A percentile compares a stretch with the other conserved stretches of the same genome.
phyloP scores from a whole-genome alignment of 108 stramenopile species.

The Discostella stelligeroides region DNA sequence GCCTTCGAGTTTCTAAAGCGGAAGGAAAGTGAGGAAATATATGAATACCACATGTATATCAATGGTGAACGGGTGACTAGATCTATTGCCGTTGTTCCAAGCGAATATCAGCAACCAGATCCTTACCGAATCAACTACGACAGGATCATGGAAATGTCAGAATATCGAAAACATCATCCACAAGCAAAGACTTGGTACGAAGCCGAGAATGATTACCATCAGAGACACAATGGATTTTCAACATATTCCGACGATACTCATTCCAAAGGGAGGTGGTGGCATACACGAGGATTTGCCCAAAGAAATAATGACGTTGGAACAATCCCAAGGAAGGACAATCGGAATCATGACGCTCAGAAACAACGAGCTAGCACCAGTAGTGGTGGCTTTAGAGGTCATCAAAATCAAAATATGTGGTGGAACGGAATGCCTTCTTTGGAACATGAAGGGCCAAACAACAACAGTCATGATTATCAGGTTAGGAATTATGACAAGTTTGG shows the following conservation, averaged over 20 bases:
- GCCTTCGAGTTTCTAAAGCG: slow-evolving; percentile 34
- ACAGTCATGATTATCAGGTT: slow-evolving; percentile 1
- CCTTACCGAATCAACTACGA: slow-evolving; percentile 23
- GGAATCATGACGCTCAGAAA: slow-evolving; percentile 3
- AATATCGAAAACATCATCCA: slow-evolving; percentile 25
- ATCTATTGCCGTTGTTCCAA: slow-evolving; percentile 1
- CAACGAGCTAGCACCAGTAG: neutral
- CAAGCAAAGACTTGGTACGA: slow-evolving; percentile 29
- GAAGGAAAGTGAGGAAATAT: slow-evolving; percentile 18
- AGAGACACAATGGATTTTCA: slow-evolving; percentile 12
- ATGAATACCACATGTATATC: slow-evolving; percentile 20
- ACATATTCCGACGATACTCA: slow-evolving; percentile 7
- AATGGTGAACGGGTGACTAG: slow-evolving; percentile 13
- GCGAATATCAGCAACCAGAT: slow-evolving; percentile 12
- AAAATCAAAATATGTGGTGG: slow-evolving; percentile 7
- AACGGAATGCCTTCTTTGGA: slow-evolving; percentile 1
- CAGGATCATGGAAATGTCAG: slow-evolving; percentile 15
- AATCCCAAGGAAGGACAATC: slow-evolving; percentile 9
- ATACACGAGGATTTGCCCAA: slow-evolving; percentile 3
- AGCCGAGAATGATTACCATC: slow-evolving; percentile 18
- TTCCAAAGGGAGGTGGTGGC: slow-evolving; percentile 19
- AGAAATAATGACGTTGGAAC: neutral
- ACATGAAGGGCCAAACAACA: neutral
- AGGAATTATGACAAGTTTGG: neutral
- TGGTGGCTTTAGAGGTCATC: slow-evolving; percentile 1